These are phyloP conservation scores for Neurospora africana DNA, from an alignment of 495 filamentous ascomycete species.

Conservation along the genomic window DNA sequence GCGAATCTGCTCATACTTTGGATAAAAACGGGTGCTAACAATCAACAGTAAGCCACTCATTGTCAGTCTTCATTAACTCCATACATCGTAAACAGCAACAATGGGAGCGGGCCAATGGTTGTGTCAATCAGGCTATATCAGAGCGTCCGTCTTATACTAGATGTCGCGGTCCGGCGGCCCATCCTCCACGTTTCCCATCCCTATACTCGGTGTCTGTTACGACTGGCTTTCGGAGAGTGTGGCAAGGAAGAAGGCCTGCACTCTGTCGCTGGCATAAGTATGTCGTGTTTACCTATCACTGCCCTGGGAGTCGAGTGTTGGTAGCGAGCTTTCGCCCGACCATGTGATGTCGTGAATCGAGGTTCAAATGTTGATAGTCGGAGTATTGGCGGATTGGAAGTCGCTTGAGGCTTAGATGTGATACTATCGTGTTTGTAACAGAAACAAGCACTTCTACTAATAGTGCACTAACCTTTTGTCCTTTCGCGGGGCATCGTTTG, in stretches of 20 bases:
- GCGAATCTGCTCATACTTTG: slow-evolving; percentile 25
- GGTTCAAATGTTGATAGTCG: not conserved
- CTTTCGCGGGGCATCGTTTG: not conserved
- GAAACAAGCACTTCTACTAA: not conserved
- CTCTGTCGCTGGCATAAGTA: not conserved
- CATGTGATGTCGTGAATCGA: not conserved
- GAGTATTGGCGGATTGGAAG: not conserved
- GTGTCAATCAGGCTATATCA: slow-evolving; percentile 24
- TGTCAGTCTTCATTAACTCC: slow-evolving; percentile 18
- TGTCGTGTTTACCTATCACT: not conserved
- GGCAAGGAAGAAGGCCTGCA: not conserved
- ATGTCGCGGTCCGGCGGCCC: slow-evolving; percentile 23
- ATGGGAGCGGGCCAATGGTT: not conserved
- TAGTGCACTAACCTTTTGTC: not conserved
- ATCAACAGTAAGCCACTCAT: slow-evolving; percentile 5
- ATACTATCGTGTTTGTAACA: not conserved
- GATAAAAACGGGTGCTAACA: slow-evolving; percentile 16
- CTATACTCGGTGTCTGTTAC: not conserved
- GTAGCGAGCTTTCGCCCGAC: not conserved
- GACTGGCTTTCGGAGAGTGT: not conserved
- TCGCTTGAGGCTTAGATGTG: not conserved
- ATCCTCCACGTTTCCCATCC: not conserved
- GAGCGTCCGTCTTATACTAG: slow-evolving; percentile 17
- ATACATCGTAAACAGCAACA: slow-evolving; percentile 1
- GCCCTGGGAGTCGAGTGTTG: not conserved